Percentiles rank a stretch among this genome's conserved stretches.
Conservation (phyloP, 495 filamentous ascomycete species). For the Aspergillus kassunensis region DNA sequence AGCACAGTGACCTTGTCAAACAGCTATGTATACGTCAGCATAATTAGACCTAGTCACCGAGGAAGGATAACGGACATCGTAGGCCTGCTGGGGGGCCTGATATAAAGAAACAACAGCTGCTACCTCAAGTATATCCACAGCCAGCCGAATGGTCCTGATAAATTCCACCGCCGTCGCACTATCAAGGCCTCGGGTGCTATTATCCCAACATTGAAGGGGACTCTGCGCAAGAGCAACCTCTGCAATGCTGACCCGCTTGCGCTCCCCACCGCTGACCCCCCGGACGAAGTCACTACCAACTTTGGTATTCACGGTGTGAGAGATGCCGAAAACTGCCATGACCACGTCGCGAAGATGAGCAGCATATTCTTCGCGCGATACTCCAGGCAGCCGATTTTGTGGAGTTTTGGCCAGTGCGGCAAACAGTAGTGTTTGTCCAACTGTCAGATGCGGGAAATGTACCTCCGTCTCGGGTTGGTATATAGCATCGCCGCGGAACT, state of each 20-base stretch:
- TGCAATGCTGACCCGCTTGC: constrained; percentile 57
- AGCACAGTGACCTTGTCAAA: constrained; percentile 62
- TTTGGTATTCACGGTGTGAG: constrained; percentile 51
- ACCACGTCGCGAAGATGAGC: constrained; percentile 55
- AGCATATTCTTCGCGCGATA: constrained; percentile 40
- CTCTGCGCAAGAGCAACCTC: constrained; percentile 66
- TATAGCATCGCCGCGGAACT: constrained; percentile 67
- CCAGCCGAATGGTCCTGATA: constrained; percentile 67
- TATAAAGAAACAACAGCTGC: constrained; percentile 80
- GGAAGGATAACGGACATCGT: constrained; percentile 35
- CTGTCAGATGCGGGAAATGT: constrained; percentile 63
- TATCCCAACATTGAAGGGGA: constrained; percentile 78
- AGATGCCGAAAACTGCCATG: constrained; percentile 57
- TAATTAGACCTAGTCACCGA: not conserved
- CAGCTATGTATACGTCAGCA: not conserved
- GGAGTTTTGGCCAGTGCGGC: constrained; percentile 51
- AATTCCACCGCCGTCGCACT: constrained; percentile 76
- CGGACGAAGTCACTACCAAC: constrained; percentile 79
- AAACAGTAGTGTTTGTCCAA: constrained; percentile 63
- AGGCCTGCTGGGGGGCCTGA: constrained; percentile 82
- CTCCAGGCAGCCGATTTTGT: constrained; percentile 43
- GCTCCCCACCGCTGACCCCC: constrained; percentile 69
- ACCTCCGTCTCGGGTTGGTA: constrained; percentile 64
- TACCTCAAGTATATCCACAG: constrained; percentile 70
- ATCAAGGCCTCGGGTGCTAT: constrained; percentile 81